Conservation (phyloP, 768 basidiomycete species). For the Fomitopsis pulvina region DNA sequence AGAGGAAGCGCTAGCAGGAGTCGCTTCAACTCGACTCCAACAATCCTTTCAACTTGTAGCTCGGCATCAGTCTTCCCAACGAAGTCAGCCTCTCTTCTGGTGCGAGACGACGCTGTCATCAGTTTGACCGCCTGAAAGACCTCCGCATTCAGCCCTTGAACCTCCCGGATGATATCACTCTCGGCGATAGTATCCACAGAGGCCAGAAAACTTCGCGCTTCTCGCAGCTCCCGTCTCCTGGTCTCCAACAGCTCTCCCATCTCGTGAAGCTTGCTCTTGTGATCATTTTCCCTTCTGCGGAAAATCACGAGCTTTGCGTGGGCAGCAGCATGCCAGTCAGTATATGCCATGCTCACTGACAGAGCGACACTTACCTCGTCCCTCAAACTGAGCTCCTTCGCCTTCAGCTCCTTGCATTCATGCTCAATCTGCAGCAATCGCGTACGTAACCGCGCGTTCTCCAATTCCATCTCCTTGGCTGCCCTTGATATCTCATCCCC, state of each 20-base stretch:
- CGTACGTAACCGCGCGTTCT: no score
- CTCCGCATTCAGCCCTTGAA: constrained; percentile 40
- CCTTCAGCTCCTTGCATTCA: no score
- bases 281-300: background rate
- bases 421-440: no score
- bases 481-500: no score
- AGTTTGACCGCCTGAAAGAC: constrained; percentile 45
- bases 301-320: background rate
- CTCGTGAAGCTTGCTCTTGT: background rate
- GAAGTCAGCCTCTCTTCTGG: no score
- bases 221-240: constrained; percentile 40
- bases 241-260: constrained; percentile 18
- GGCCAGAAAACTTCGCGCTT: constrained; percentile 39
- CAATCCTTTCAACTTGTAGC: background rate
- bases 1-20: background rate
- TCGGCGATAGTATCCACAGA: constrained; percentile 38
- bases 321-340: no score
- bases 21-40: background rate
- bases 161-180: constrained; percentile 37
- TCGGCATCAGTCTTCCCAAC: background rate
- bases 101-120: constrained; percentile 35
- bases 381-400: no score
- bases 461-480: no score
- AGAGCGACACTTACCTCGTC: no score
- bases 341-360: no score